These are phyloP conservation scores for Jamesozyma rosinii DNA, from an alignment of 805 yeast genomes.

Conservation along the genomic window DNA sequence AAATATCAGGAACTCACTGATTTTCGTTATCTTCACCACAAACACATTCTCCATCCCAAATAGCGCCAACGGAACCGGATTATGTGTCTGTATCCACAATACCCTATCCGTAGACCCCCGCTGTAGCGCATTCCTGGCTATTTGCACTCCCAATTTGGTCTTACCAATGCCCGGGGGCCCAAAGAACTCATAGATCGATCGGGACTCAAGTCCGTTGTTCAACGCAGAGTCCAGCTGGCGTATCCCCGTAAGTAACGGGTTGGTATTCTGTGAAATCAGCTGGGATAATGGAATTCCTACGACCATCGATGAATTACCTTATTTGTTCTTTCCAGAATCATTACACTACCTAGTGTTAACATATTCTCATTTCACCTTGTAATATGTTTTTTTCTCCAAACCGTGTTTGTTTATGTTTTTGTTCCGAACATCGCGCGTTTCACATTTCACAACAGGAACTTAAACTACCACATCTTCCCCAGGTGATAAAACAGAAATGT, in stretches of 20 bases:
- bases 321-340: neutral
- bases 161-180: constrained; percentile 31
- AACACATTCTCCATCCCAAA: neutral
- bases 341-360: no score
- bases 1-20: constrained; percentile 21
- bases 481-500: no score
- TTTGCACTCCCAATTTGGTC: constrained; percentile 19
- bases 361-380: no score
- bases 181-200: constrained; percentile 27
- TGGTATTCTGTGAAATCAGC: constrained; percentile 19
- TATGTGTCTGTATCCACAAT: constrained; percentile 27
- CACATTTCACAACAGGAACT: no score
- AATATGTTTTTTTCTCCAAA: no score
- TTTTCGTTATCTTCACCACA: constrained; percentile 14
- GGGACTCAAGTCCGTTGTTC: constrained; percentile 21
- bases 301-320: constrained; percentile 14
- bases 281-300: constrained; percentile 30
- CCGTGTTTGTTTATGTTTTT: no score
- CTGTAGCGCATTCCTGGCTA: constrained; percentile 7
- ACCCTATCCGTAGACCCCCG: constrained; percentile 9
- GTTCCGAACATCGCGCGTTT: no score
- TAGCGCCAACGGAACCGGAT: constrained; percentile 6
- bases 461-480: no score
- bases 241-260: constrained; percentile 20
- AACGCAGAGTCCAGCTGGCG: constrained; percentile 16